Conservation (phyloP, 2,329 filamentous ascomycete species). For the Cladosporium sp. region DNA sequence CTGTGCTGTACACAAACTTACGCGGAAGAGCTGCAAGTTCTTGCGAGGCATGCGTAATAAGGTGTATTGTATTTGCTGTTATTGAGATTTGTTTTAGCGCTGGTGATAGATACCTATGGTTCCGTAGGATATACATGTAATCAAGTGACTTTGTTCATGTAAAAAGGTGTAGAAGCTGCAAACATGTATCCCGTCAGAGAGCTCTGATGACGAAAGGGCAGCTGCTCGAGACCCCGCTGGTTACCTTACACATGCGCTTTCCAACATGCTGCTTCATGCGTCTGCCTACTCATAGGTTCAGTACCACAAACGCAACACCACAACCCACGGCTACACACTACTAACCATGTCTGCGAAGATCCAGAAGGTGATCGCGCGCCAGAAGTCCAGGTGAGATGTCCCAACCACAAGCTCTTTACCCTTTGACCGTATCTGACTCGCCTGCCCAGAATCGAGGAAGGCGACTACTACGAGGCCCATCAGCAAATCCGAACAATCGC, state of each 20-base stretch:
- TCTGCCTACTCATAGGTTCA: neutral
- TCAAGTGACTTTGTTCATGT: neutral
- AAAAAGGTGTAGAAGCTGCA: neutral
- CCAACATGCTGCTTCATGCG: neutral
- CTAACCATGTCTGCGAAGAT: slow-evolving; percentile 52
- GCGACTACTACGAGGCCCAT: slow-evolving; percentile 96
- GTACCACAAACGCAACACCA: neutral
- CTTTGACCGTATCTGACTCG: slow-evolving; percentile 9
- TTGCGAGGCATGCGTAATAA: no score
- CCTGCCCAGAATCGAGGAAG: slow-evolving; percentile 71
- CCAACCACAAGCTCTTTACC: neutral
- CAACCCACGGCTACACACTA: neutral
- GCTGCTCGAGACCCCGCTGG: neutral
- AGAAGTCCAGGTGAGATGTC: slow-evolving; percentile 70
- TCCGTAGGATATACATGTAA: neutral
- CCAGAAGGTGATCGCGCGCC: slow-evolving; percentile 69
- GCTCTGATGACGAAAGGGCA: neutral
- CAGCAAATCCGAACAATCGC: slow-evolving; percentile 96
- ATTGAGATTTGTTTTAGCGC: no score
- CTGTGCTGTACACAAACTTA: neutral
- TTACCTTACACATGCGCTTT: neutral
- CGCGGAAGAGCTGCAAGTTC: neutral
- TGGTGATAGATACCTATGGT: neutral
- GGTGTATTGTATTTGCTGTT: no score
- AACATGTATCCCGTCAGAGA: neutral